phyloP scores from a whole-genome alignment of 306 rosid genomes.

The Trifolium pratense region DNA sequence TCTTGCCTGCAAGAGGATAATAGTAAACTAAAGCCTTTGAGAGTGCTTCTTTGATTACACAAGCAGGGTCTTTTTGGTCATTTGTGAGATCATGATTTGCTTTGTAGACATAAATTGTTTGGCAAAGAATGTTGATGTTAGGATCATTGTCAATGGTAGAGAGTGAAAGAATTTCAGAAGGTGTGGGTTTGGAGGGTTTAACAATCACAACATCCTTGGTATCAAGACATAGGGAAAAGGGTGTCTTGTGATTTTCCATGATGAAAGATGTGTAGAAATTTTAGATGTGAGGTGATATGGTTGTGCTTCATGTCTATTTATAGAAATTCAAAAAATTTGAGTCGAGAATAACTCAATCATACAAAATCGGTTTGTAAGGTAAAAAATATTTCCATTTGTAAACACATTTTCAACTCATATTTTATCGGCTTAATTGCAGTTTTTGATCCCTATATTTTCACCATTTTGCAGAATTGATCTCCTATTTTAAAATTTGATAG shows the following conservation, averaged over 20 bases:
- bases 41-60: slow-evolving; percentile 50
- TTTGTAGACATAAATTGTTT: slow-evolving; percentile 45
- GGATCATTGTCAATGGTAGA: slow-evolving; percentile 50
- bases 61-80: slow-evolving; percentile 44
- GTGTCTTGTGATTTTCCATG: slow-evolving; percentile 40
- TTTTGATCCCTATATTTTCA: too few relatives aligned
- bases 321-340: slow-evolving; percentile 2
- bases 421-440: too few relatives aligned
- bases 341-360: not conserved
- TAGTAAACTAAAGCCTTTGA: slow-evolving; percentile 51
- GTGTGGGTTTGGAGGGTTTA: slow-evolving; percentile 51
- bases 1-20: slow-evolving; percentile 59
- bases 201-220: slow-evolving; percentile 42
- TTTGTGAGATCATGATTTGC: slow-evolving; percentile 33
- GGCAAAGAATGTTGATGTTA: slow-evolving; percentile 39
- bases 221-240: slow-evolving; percentile 23
- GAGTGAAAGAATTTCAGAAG: slow-evolving; percentile 44
- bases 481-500: too few relatives aligned
- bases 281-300: slow-evolving; percentile 34
- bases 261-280: not conserved
- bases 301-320: not conserved
- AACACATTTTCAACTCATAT: not conserved
- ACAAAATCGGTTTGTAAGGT: not conserved
- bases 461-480: too few relatives aligned
- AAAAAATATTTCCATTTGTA: not conserved